These are phyloP conservation scores for Sporisorium sorghi DNA, from an alignment of 1,284 basidiomycete species.

Conservation along the genomic window DNA sequence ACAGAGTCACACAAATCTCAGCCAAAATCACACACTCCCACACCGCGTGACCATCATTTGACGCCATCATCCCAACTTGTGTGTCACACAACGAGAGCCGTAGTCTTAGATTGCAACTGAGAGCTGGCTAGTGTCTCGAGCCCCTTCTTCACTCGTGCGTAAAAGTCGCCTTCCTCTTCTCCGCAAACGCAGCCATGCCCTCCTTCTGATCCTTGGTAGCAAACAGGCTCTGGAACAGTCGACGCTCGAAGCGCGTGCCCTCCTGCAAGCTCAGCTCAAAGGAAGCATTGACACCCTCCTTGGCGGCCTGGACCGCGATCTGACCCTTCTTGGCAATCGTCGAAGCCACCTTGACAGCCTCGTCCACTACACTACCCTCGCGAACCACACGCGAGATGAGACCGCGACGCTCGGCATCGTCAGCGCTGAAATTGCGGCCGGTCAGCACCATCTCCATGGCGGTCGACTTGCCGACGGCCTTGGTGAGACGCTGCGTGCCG, in stretches of 20 bases:
- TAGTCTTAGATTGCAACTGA: not conserved
- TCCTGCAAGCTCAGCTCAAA: constrained; percentile 84
- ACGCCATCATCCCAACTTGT: not conserved
- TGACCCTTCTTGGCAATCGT: constrained; percentile 86
- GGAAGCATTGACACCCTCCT: constrained; percentile 93
- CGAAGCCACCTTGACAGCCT: constrained; percentile 85
- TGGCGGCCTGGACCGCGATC: constrained; percentile 87
- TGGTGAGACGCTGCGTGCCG: constrained; percentile 84
- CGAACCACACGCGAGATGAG: constrained; percentile 82
- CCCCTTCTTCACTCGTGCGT: constrained; percentile 53
- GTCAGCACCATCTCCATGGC: constrained; percentile 96
- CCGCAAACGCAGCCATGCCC: constrained; percentile 96
- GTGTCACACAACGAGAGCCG: not conserved
- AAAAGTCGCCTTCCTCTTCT: constrained; percentile 80
- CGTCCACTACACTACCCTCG: constrained; percentile 80
- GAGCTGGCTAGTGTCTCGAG: not conserved
- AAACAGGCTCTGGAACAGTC: constrained; percentile 91
- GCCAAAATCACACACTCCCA: constrained; percentile 6
- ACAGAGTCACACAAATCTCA: constrained; percentile 6
- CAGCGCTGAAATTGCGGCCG: constrained; percentile 78
- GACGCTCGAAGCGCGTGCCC: constrained; percentile 86
- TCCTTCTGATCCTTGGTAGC: constrained; percentile 98
- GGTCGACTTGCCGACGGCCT: constrained; percentile 88
- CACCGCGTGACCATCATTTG: constrained; percentile 20
- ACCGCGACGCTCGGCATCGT: constrained; percentile 87